These are phyloP conservation scores for Chlorophyllum brunneum DNA, from an alignment of 768 basidiomycete species.

Conservation along the genomic window DNA sequence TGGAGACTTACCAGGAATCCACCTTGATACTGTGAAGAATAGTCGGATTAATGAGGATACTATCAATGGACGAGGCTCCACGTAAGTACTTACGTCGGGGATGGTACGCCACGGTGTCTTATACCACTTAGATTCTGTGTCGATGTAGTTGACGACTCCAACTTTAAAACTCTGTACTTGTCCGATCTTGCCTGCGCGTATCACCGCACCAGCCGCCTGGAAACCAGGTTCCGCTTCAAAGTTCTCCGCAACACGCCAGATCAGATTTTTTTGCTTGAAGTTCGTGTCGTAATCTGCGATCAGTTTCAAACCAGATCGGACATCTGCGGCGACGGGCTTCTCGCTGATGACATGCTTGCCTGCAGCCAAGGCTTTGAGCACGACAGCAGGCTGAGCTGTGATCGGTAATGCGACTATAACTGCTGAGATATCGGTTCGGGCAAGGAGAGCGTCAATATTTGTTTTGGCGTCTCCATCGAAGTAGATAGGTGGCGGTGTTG, in stretches of 20 bases:
- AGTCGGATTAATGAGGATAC: conserved; percentile 9
- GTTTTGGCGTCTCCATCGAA: conserved; percentile 43
- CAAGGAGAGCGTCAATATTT: conserved; percentile 61
- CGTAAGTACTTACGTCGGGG: conserved; percentile 57
- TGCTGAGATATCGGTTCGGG: conserved; percentile 62
- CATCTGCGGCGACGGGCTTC: conserved; percentile 79
- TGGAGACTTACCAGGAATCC: conserved; percentile 66
- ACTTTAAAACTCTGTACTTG: conserved; percentile 66
- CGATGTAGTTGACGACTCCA: conserved; percentile 47
- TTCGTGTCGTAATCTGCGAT: conserved; percentile 62
- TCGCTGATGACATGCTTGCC: conserved; percentile 90
- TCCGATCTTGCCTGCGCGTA: conserved; percentile 65
- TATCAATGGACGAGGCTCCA: conserved; percentile 7
- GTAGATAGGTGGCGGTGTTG: conserved; percentile 45
- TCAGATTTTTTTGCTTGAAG: conserved; percentile 62
- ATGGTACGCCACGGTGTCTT: conserved; percentile 81
- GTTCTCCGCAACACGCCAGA: conserved; percentile 85
- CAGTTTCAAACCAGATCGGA: conserved; percentile 56
- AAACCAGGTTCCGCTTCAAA: conserved; percentile 63
- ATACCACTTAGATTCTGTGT: conserved; percentile 68
- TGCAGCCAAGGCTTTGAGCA: conserved; percentile 59
- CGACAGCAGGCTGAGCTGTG: conserved; percentile 62
- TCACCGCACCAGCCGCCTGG: conserved; percentile 41
- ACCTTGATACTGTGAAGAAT: conserved; percentile 59
- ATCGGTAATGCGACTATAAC: conserved; percentile 82